These are phyloP conservation scores for Domatiomyces globalis DNA, from an alignment of 2,329 filamentous ascomycete genomes.

Conservation along the genomic window DNA sequence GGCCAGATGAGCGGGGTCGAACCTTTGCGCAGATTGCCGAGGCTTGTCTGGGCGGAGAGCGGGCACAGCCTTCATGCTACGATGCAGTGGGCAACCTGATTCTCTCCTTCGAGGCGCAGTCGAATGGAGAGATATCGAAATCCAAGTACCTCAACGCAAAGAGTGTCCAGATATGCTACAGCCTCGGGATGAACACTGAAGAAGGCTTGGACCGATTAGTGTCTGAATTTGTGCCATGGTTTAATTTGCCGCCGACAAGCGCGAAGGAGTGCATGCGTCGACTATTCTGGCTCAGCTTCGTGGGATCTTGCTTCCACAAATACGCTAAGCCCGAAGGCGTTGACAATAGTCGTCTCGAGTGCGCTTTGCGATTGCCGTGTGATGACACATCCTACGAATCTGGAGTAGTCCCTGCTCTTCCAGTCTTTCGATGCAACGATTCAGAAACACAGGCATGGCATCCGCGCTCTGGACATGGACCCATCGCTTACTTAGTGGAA, in stretches of 20 bases:
- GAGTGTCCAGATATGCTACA: constrained; percentile 46
- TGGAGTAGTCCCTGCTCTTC: constrained; percentile 36
- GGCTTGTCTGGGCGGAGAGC: constrained; percentile 40
- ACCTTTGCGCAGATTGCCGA: constrained; percentile 42
- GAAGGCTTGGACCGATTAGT: constrained; percentile 37
- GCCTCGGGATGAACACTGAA: constrained; percentile 51
- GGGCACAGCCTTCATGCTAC: constrained; percentile 44
- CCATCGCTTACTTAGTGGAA: constrained; percentile 12
- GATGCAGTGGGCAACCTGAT: constrained; percentile 55
- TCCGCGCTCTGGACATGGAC: constrained; percentile 2
- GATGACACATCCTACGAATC: constrained; percentile 48
- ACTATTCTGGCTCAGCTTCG: constrained; percentile 58
- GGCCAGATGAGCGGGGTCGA: constrained; percentile 32
- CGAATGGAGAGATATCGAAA: constrained; percentile 43
- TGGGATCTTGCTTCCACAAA: constrained; percentile 54
- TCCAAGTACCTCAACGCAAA: constrained; percentile 51
- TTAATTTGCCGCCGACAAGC: constrained; percentile 42
- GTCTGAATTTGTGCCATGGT: constrained; percentile 53
- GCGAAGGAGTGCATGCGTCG: constrained; percentile 54
- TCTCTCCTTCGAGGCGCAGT: constrained; percentile 51
- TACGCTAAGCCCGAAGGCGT: constrained; percentile 41
- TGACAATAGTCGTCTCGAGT: constrained; percentile 48
- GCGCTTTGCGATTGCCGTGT: constrained; percentile 53
- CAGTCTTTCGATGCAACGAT: constrained; percentile 31
- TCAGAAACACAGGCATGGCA: neutral